Percentiles rank a stretch among this genome's conserved stretches.
phyloP scores from a whole-genome alignment of 23 red algal species.

The Gracilaria gracilis region DNA sequence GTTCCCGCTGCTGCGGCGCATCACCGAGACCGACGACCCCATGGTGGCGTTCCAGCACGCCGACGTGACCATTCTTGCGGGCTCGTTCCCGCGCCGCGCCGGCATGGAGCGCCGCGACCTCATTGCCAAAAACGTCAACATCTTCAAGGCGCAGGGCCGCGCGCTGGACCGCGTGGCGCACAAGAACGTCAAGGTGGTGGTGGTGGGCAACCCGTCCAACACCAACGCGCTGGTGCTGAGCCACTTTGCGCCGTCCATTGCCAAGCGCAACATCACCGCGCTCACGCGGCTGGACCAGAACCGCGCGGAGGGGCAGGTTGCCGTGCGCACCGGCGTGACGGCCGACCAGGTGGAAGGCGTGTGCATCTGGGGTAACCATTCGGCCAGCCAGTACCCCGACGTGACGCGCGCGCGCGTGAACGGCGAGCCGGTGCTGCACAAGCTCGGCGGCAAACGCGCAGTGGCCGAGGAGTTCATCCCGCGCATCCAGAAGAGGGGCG shows the following conservation, averaged over 20 bases:
- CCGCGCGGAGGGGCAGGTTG: slow-evolving; percentile 74
- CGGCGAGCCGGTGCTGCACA: slow-evolving; percentile 48
- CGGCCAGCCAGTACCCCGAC: slow-evolving; percentile 94
- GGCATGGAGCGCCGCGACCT: slow-evolving; percentile 97
- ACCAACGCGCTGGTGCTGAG: slow-evolving; percentile 93
- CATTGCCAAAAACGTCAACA: slow-evolving; percentile 91
- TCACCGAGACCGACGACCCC: slow-evolving; percentile 72
- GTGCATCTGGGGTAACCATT: slow-evolving; percentile 98
- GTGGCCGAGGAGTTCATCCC: slow-evolving; percentile 83
- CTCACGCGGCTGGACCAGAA: slow-evolving; percentile 99
- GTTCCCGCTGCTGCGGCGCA: slow-evolving; percentile 75
- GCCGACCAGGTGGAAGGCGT: slow-evolving; percentile 79
- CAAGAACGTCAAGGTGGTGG: slow-evolving; percentile 77
- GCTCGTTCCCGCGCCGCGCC: slow-evolving; percentile 91
- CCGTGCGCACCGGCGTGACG: slow-evolving; percentile 36
- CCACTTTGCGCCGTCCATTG: slow-evolving; percentile 79
- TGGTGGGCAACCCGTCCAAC: slow-evolving; percentile 98
- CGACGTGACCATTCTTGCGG: slow-evolving; percentile 88
- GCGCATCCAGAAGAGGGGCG: slow-evolving; percentile 92
- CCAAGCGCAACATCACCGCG: slow-evolving; percentile 90
- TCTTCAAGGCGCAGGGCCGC: slow-evolving; percentile 87
- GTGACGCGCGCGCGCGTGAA: slow-evolving; percentile 67
- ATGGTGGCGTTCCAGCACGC: slow-evolving; percentile 79
- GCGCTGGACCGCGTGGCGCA: slow-evolving; percentile 76
- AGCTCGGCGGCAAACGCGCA: slow-evolving; percentile 59